Conservation (phyloP, 345 rosid genomes). For the Nephelium lappaceum region DNA sequence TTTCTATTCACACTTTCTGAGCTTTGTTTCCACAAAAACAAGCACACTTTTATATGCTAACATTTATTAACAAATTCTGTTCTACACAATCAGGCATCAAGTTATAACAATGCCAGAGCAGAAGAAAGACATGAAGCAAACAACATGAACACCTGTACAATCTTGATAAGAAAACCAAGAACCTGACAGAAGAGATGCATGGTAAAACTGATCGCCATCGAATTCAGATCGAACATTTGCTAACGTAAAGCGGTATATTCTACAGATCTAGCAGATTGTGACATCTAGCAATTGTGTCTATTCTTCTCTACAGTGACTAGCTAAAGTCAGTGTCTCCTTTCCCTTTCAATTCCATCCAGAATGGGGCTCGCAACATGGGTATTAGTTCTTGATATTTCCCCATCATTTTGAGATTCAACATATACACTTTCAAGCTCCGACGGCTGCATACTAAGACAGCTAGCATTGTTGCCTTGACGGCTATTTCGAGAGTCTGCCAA, state of each 20-base stretch:
- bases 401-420: constrained; percentile 46
- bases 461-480: constrained; percentile 32
- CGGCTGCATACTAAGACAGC: constrained; percentile 34
- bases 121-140: not conserved
- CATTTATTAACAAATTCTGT: not conserved
- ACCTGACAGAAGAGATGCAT: not conserved
- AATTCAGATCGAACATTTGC: not conserved
- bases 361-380: constrained; percentile 47
- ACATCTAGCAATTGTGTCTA: not conserved
- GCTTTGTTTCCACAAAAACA: not conserved
- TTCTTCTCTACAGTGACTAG: constrained; percentile 10
- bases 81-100: not conserved
- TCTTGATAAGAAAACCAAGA: not conserved
- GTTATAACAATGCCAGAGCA: too few species aligned
- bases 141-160: constrained; percentile 1
- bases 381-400: constrained; percentile 35
- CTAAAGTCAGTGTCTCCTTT: constrained; percentile 21
- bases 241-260: not conserved
- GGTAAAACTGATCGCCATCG: not conserved
- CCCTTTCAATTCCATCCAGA: constrained; percentile 26
- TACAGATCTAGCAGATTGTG: not conserved
- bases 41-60: not conserved
- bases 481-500: constrained; percentile 60
- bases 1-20: not conserved
- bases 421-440: constrained; percentile 56